Conservation (phyloP, 352 stramenopile species). For the Phytophthora nicotianae region DNA sequence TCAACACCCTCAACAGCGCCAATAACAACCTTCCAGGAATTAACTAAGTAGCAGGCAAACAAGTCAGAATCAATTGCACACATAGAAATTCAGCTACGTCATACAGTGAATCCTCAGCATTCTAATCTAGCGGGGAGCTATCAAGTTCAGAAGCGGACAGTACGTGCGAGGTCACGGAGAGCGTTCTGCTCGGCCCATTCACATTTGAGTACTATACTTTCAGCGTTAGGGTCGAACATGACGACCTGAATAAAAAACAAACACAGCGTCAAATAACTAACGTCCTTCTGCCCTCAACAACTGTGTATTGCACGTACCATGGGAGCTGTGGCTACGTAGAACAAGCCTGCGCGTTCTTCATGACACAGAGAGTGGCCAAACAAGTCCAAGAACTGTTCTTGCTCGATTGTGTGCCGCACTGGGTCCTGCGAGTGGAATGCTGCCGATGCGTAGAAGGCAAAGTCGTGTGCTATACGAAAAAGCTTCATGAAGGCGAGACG, state of each 20-base stretch:
- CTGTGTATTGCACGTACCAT: slow-evolving; percentile 53
- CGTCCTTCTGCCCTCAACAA: no score
- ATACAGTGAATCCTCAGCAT: slow-evolving; percentile 1
- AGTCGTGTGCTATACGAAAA: slow-evolving; percentile 54
- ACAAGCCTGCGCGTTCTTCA: slow-evolving; percentile 74
- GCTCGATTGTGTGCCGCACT: slow-evolving; percentile 48
- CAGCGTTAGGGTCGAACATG: slow-evolving; percentile 63
- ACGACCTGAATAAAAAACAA: slow-evolving; percentile 45
- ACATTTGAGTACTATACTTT: slow-evolving; percentile 60
- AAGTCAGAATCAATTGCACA: slow-evolving; percentile 21
- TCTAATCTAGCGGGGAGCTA: slow-evolving; percentile 4
- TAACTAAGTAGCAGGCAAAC: slow-evolving; percentile 21
- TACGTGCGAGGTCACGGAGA: slow-evolving; percentile 68
- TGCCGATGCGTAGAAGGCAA: slow-evolving; percentile 57
- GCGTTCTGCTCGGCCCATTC: slow-evolving; percentile 66
- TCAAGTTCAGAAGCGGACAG: slow-evolving; percentile 58
- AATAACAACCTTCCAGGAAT: slow-evolving; percentile 20
- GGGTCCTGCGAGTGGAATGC: slow-evolving; percentile 51
- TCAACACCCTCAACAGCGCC: slow-evolving; percentile 63
- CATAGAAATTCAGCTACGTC: slow-evolving; percentile 20
- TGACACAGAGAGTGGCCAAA: slow-evolving; percentile 71
- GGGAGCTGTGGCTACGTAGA: slow-evolving; percentile 56
- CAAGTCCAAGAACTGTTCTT: slow-evolving; percentile 60
- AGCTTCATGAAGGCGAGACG: slow-evolving; percentile 73
- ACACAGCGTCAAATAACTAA: slow-evolving; percentile 7